A percentile compares a stretch with the other conserved stretches of the same genome.
Conservation (phyloP, 2,329 filamentous ascomycete species). For the Aspergillus uvarum region DNA sequence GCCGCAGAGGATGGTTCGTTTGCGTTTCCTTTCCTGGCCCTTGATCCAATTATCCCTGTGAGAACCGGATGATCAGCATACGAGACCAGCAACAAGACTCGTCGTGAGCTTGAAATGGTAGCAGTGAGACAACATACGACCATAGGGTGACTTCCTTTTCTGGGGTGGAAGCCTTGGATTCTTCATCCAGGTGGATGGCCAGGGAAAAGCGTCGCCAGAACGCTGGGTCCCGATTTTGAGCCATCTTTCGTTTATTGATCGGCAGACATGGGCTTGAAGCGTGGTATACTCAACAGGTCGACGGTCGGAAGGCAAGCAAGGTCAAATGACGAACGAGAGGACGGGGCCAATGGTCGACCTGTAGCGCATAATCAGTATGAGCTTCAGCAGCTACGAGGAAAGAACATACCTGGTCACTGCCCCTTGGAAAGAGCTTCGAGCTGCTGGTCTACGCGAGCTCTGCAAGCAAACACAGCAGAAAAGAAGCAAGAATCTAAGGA, state of each 20-base stretch:
- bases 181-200: constrained; percentile 58
- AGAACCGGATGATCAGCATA: not conserved
- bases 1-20: constrained; percentile 48
- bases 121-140: constrained; percentile 20
- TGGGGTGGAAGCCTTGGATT: constrained; percentile 30
- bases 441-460: not conserved
- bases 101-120: constrained; percentile 1
- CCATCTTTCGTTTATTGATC: constrained; percentile 36
- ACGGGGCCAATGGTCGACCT: too few relatives aligned
- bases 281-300: not conserved
- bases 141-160: constrained; percentile 19
- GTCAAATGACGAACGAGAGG: not conserved
- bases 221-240: constrained; percentile 55
- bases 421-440: not conserved
- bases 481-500: not conserved
- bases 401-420: not conserved
- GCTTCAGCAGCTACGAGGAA: not conserved
- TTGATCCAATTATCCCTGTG: constrained; percentile 56
- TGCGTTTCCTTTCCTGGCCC: constrained; percentile 50
- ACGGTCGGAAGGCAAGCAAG: not conserved
- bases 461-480: not conserved
- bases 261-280: not conserved
- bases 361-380: not conserved
- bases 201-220: constrained; percentile 62
- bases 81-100: not conserved